Percentiles rank a stretch among this genome's conserved stretches.
phyloP scores from a whole-genome alignment of 2,329 filamentous ascomycete genomes.

The Cladosporium sp. region DNA sequence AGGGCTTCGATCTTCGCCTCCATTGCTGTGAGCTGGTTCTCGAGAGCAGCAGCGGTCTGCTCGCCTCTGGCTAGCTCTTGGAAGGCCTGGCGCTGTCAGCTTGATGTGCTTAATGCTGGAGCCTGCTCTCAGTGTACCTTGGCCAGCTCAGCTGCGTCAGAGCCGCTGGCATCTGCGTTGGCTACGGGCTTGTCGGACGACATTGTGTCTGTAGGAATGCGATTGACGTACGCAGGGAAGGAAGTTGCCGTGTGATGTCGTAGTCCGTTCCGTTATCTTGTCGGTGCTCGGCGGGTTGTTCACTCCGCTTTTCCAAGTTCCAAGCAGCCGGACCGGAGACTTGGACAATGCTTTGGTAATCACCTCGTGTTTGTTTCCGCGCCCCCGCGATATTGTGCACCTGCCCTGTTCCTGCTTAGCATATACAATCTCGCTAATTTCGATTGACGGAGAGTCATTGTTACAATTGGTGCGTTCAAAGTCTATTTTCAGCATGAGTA shows the following conservation, averaged over 20 bases:
- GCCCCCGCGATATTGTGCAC: background rate
- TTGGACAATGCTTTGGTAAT: slow-evolving; percentile 12
- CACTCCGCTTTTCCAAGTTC: slow-evolving; percentile 7
- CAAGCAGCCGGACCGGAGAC: background rate
- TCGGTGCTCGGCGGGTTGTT: slow-evolving; percentile 11
- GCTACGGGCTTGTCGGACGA: slow-evolving; percentile 18
- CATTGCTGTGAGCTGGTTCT: slow-evolving; percentile 54
- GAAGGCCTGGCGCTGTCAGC: slow-evolving; percentile 43
- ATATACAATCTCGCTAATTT: background rate
- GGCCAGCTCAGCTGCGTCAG: slow-evolving; percentile 20
- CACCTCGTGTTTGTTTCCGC: background rate
- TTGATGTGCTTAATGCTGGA: background rate
- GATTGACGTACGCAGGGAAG: background rate
- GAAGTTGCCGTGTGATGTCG: background rate
- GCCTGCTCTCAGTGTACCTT: slow-evolving; percentile 7
- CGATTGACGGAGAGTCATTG: background rate
- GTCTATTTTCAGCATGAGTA: background rate
- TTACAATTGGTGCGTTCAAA: background rate
- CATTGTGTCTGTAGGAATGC: slow-evolving; percentile 4
- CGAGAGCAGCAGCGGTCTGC: slow-evolving; percentile 55
- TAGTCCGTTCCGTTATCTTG: background rate
- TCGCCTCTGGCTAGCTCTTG: slow-evolving; percentile 56
- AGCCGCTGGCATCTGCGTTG: slow-evolving; percentile 8
- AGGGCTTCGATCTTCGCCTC: slow-evolving; percentile 58
- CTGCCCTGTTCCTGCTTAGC: background rate